Conservation (phyloP, 2,329 filamentous ascomycete genomes). For the Lasiodiplodia citricola region DNA sequence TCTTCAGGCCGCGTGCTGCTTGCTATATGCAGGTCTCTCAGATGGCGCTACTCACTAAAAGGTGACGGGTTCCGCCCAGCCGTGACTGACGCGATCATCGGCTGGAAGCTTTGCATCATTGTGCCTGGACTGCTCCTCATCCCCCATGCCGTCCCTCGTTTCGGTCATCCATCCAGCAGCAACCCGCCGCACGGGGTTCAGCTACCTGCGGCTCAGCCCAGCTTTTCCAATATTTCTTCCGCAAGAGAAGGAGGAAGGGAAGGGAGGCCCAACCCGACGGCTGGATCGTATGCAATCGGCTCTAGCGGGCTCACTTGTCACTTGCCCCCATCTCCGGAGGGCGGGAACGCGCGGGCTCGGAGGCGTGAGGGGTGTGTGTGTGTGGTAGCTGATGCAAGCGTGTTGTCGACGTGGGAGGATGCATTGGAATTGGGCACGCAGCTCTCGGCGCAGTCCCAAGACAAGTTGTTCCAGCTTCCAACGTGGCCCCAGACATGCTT, state of each 20-base stretch:
- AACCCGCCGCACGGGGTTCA: neutral
- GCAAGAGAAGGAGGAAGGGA: too few species aligned
- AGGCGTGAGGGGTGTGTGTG: neutral
- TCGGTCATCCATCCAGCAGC: neutral
- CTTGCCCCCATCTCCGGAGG: neutral
- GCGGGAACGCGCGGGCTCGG: neutral
- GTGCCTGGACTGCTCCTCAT: slow-evolving; percentile 8
- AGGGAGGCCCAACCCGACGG: neutral
- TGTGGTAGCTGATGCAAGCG: neutral
- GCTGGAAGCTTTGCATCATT: slow-evolving; percentile 9
- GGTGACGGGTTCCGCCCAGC: slow-evolving; percentile 2
- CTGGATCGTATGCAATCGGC: neutral
- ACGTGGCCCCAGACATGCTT: neutral
- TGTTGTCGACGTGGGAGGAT: neutral
- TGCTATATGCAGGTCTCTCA: neutral
- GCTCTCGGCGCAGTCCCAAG: slow-evolving; percentile 7
- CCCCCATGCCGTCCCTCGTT: neutral
- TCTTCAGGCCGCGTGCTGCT: slow-evolving; percentile 1
- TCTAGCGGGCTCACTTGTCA: neutral
- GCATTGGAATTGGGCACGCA: slow-evolving; percentile 4
- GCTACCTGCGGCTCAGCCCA: neutral
- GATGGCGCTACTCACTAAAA: neutral
- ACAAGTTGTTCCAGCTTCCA: neutral
- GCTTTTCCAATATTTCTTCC: neutral
- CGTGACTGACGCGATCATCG: slow-evolving; percentile 19